A percentile compares a stretch with the other conserved stretches of the same genome.
phyloP scores from a whole-genome alignment of 768 basidiomycete genomes.

The Pleurotus eryngii region DNA sequence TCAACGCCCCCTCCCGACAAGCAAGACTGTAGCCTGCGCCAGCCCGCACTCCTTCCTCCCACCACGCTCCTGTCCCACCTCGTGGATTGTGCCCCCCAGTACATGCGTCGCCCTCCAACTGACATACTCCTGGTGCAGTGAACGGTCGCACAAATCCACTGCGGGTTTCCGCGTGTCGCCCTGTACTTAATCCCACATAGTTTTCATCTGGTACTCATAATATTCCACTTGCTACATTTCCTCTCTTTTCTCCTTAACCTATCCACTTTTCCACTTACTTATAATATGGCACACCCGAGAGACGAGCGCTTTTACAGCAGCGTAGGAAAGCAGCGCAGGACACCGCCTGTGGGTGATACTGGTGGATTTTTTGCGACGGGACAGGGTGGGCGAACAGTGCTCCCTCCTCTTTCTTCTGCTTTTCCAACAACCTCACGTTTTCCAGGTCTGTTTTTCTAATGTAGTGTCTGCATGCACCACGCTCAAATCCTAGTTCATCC shows the following conservation, averaged over 20 bases:
- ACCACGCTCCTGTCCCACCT: conserved; percentile 23
- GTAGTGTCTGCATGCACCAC: conserved; percentile 47
- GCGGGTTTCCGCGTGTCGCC: conserved; percentile 21
- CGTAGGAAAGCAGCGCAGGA: conserved; percentile 65
- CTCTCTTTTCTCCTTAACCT: conserved; percentile 48
- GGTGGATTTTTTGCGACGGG: conserved; percentile 70
- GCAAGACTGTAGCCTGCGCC: conserved; percentile 20
- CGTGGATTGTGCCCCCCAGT: conserved; percentile 29
- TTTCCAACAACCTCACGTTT: conserved; percentile 82
- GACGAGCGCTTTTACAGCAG: conserved; percentile 70
- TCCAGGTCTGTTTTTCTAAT: conserved; percentile 77
- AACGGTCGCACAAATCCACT: neutral
- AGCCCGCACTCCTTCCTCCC: conserved; percentile 27
- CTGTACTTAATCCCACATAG: conserved; percentile 44
- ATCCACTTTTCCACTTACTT: conserved; percentile 46
- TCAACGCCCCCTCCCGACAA: conserved; percentile 12
- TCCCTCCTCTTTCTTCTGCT: conserved; percentile 80
- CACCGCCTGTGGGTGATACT: conserved; percentile 61
- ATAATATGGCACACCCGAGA: conserved; percentile 59
- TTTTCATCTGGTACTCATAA: conserved; percentile 47
- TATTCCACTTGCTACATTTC: conserved; percentile 47
- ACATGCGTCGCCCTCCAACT: conserved; percentile 48
- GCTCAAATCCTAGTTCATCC: conserved; percentile 54
- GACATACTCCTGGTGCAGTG: conserved; percentile 35
- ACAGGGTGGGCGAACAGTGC: conserved; percentile 88